Conservation (phyloP, 352 stramenopile genomes). For the Globisporangium recalcitrans region DNA sequence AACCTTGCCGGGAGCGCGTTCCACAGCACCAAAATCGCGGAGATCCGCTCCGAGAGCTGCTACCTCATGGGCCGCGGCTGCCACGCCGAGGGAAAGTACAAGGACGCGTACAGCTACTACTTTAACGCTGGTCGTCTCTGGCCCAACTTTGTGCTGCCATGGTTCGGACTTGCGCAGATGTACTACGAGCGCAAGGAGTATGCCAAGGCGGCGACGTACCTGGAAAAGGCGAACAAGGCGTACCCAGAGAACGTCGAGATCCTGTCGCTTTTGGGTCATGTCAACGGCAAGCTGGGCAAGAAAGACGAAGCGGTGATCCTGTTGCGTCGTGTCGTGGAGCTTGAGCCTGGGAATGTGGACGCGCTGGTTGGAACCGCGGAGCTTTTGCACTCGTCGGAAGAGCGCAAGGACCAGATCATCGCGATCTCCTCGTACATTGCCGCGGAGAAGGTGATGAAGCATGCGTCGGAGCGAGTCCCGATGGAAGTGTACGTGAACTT, state of each 20-base stretch:
- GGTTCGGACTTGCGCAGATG: conserved; percentile 86
- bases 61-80: conserved; percentile 95
- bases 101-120: conserved; percentile 96
- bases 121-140: conserved; percentile 89
- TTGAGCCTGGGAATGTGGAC: conserved; percentile 83
- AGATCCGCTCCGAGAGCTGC: conserved; percentile 95
- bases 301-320: conserved; percentile 75
- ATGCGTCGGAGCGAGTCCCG: conserved; percentile 68
- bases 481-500: conserved; percentile 86
- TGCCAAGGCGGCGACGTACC: conserved; percentile 73
- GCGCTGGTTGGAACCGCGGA: conserved; percentile 79
- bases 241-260: conserved; percentile 87
- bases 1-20: conserved; percentile 84
- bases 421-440: conserved; percentile 88
- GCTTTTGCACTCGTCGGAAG: conserved; percentile 65
- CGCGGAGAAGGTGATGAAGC: conserved; percentile 84
- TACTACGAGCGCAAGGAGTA: conserved; percentile 87
- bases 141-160: conserved; percentile 83
- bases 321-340: conserved; percentile 76
- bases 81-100: conserved; percentile 92
- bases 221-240: conserved; percentile 88
- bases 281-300: conserved; percentile 80
- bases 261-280: conserved; percentile 70
- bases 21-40: conserved; percentile 83
- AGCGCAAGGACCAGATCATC: conserved; percentile 86